Evolutionary conservation across 345 rosid genomes (phyloP).

Genomic region (Aquilaria malaccensis): DNA sequence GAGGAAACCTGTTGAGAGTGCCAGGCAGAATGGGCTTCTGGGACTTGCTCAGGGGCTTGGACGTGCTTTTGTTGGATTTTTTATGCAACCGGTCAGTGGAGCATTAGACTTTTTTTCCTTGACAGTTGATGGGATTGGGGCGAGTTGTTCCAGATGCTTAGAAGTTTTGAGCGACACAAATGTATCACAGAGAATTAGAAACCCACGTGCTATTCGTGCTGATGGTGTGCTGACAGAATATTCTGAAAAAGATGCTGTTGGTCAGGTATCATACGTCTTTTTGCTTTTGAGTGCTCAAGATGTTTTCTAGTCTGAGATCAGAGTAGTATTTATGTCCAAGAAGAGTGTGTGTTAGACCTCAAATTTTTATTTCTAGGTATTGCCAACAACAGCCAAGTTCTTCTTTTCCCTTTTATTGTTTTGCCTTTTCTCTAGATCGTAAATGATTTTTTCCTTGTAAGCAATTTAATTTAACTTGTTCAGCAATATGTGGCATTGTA

Average conservation of each 20-base stretch:
- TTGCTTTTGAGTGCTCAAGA: neutral
- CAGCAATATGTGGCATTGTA: too few species aligned
- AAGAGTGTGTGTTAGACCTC: neutral
- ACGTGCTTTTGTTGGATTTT: conserved; percentile 71
- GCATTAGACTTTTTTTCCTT: conserved; percentile 92
- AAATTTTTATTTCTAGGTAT: too few species aligned
- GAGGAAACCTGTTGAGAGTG: conserved; percentile 93
- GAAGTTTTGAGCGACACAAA: conserved; percentile 64
- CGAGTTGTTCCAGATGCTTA: conserved; percentile 87
- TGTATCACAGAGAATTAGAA: conserved; percentile 65
- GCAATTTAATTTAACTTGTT: too few species aligned
- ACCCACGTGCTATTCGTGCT: conserved; percentile 79
- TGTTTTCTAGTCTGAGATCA: neutral
- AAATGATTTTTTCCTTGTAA: too few species aligned
- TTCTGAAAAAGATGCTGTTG: conserved; percentile 82
- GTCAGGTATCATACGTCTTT: conserved; percentile 50
- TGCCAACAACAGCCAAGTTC: neutral
- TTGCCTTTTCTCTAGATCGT: neutral
- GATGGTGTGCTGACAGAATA: conserved; percentile 80
- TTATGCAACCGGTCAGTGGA: conserved; percentile 94
- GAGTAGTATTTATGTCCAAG: too few species aligned
- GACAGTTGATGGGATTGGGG: conserved; percentile 94
- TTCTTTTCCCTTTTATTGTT: neutral
- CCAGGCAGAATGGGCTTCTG: conserved; percentile 71
- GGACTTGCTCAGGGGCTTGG: conserved; percentile 98